Evolutionary conservation across 495 filamentous ascomycete genomes (phyloP), one percentile per base, ranked within the genome.

Genomic region (Hypoxylon perforatum): DNA sequence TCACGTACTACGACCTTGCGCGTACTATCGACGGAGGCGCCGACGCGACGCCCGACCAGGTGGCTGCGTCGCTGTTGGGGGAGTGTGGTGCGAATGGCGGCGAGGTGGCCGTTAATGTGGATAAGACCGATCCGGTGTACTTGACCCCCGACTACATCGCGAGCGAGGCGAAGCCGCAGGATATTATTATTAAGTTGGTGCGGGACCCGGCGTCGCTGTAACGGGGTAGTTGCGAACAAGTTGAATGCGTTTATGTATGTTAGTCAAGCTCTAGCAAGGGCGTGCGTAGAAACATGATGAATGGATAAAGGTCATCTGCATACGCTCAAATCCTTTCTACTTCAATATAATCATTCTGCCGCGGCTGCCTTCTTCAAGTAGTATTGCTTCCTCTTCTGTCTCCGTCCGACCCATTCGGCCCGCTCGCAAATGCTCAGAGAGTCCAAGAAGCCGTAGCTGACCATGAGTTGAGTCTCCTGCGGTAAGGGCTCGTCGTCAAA

Each of bases 11-110:
- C 25, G 66, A 69, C 51, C 18, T 69, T 10, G 60, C 66, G 14
- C 30, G 36, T 45, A 61, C 66, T 21, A 69, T 69, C 44, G 66
- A 69, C 51, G 60, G 66, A 50, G 61, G 65, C 19, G 52, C 35
- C 19, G 12, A 54, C 38, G 55, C 52, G 2, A 48, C 62, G 1
- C 9, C 17, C n/a, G 38, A 45, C 10, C 22, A 50, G n/a, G 17
- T 9, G 21, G 36, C 36, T 6, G 52, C 55, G 39, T 28, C 45
- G 5, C 25, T 67, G 21, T 11, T 61, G 7, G 57, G 57, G 4
- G 7, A 28, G 25, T 67, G 63, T 22, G 41, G 30, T 2, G 10
- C 9, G 15, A 21, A 45, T 28, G 63, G 63, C 44, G 63, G 57
- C 25, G 18, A 30, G 57, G 12, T 61, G 25, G 63, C 41, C 19